Percentiles rank a stretch among this genome's conserved stretches.
Evolutionary conservation across 2,329 filamentous ascomycete genomes (phyloP).

Genomic region (Sclerotinia sclerotiorum): DNA sequence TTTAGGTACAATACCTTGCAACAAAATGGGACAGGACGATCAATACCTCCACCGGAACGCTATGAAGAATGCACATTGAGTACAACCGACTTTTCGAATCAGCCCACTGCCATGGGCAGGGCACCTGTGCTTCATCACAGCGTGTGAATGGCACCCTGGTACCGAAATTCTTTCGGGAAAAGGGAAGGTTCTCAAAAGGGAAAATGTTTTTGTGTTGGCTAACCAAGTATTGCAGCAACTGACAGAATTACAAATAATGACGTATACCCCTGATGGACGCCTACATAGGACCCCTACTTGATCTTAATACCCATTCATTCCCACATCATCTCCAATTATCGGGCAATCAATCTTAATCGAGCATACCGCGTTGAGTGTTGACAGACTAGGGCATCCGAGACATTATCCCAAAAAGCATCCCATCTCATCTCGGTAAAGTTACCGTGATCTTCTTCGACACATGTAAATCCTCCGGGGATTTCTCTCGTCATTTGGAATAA

Average conservation of each 20-base stretch:
- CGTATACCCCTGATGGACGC: conserved; percentile 9
- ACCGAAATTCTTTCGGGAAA: neutral
- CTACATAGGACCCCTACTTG: neutral
- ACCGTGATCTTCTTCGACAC: conserved; percentile 13
- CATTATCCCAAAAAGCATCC: conserved; percentile 7
- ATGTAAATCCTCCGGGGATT: conserved; percentile 9
- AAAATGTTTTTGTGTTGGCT: neutral
- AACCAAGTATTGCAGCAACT: neutral
- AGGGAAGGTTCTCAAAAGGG: conserved; percentile 2
- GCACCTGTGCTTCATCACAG: neutral
- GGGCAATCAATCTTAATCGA: neutral
- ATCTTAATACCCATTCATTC: neutral
- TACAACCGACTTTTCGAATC: neutral
- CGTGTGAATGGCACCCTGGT: neutral
- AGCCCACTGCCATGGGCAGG: neutral
- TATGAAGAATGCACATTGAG: neutral
- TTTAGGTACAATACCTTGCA: neutral
- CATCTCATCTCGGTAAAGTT: conserved; percentile 10
- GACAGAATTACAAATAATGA: neutral
- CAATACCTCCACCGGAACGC: neutral
- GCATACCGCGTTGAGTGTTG: neutral
- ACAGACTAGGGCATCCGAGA: conserved; percentile 4
- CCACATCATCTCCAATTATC: conserved; percentile 1
- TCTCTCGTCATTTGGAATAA: conserved; percentile 5
- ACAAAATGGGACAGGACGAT: neutral